Percentiles rank a stretch among this genome's conserved stretches.
Conservation (phyloP, 2,329 filamentous ascomycete genomes). For the Botryotinia globosa region DNA sequence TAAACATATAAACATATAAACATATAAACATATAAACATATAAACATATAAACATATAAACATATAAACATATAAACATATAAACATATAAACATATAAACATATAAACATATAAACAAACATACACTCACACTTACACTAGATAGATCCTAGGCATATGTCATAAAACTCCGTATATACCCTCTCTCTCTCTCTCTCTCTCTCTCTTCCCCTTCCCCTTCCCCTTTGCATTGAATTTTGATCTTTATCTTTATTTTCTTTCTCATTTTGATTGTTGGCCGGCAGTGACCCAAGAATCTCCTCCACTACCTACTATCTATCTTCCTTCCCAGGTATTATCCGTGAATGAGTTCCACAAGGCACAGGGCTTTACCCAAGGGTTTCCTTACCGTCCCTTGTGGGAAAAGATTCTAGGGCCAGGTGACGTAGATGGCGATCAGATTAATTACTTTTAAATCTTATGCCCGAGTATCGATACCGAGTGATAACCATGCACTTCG, state of each 20-base stretch:
- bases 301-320: not conserved
- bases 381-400: not conserved
- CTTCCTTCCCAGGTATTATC: not conserved
- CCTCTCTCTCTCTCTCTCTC: not conserved
- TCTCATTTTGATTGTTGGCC: not conserved
- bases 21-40: too few relatives aligned
- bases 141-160: not conserved
- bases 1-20: too few relatives aligned
- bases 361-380: not conserved
- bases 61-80: too few relatives aligned
- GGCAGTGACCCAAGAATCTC: not conserved
- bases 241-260: not conserved
- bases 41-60: too few relatives aligned
- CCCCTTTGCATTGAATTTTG: not conserved
- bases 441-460: not conserved
- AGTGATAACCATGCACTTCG: too few relatives aligned
- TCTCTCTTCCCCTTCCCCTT: not conserved
- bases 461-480: conserved; percentile 6
- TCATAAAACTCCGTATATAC: not conserved
- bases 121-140: not conserved
- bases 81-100: too few relatives aligned
- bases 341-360: not conserved
- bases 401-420: not conserved
- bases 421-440: conserved; percentile 12
- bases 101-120: too few relatives aligned